These are phyloP conservation scores for Colletotrichum sp. DNA, from an alignment of 2,329 filamentous ascomycete species.

Conservation along the genomic window DNA sequence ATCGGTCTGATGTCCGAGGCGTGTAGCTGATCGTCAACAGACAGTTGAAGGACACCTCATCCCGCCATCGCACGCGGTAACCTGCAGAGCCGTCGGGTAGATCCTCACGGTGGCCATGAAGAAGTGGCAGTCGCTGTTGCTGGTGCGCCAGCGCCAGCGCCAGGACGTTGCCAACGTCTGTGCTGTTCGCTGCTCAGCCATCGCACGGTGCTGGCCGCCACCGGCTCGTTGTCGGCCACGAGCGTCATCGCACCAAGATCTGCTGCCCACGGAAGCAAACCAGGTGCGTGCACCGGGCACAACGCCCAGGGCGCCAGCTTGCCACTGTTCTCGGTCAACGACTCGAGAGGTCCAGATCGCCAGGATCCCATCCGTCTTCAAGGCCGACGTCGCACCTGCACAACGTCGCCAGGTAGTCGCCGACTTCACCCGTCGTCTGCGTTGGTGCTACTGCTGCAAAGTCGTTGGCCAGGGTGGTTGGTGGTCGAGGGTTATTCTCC, in stretches of 20 bases:
- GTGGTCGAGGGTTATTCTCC: constrained; percentile 1
- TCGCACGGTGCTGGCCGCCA: not conserved
- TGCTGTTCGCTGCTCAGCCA: not conserved
- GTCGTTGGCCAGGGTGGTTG: not conserved
- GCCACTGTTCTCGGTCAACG: not conserved
- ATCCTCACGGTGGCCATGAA: not conserved
- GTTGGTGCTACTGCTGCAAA: not conserved
- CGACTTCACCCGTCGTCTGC: not conserved
- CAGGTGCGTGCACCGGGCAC: not conserved
- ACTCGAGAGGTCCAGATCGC: not conserved
- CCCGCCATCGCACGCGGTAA: constrained; percentile 1
- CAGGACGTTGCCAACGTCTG: not conserved
- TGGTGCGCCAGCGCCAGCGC: not conserved
- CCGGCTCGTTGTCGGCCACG: not conserved
- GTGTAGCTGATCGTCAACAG: not conserved
- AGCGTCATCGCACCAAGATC: not conserved
- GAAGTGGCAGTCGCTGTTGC: not conserved
- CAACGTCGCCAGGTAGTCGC: not conserved
- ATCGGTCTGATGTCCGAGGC: not conserved
- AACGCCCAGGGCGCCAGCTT: not conserved
- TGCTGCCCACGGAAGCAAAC: not conserved
- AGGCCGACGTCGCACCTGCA: constrained; percentile 1
- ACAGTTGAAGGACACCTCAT: not conserved
- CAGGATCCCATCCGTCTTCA: not conserved
- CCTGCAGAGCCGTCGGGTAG: constrained; percentile 5